Evolutionary conservation across 1,284 basidiomycete genomes (phyloP), one percentile per base, ranked within the genome.

Genomic region (Pseudozyma sp.): DNA sequence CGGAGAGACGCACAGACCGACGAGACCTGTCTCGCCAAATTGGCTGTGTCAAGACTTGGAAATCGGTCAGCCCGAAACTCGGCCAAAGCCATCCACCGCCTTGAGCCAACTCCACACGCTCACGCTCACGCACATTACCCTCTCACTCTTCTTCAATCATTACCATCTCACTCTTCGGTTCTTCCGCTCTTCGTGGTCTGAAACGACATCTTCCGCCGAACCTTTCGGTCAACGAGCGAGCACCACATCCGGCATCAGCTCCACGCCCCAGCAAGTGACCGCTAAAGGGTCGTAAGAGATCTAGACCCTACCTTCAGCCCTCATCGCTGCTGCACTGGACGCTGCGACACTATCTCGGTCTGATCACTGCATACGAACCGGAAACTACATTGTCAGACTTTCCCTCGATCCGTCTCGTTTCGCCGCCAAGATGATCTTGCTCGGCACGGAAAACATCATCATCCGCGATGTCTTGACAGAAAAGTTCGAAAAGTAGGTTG

Each of bases 401-500:
- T 2, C 16, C n/a, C n/a, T 42, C 39, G 39, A 42, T 8, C n/a
- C 11, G 2, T 29, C 24, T 37, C 14, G 11, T 2, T 24, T 11
- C 19, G 10, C 7, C 37, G 47, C 59, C 60, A 65, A 54, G n/a
- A 84, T 84, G 82, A 84, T 84, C 54, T 60, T 84, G 54, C 80
- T 84, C 43, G 81, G 77, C 40, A 65, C 76, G 17, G 80, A 83
- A 64, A 84, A 84, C 87, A 90, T 92, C 78, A 94, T 97, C 86
- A 96, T 99, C 79, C 90, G 93, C 83, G 92, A 92, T 53, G 93
- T 95, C 46, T 87, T 99, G 67, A 88, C 89, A n/a, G 94, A 97
- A 83, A 95, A 96, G 85, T 90, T 92, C 74, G 86, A 87, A 77
- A 95, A 93, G 95, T 96, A 85, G 84, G 88, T 86, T n/a, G 50